Conservation (phyloP, 2,329 filamentous ascomycete genomes). For the Colletotrichum lini region DNA sequence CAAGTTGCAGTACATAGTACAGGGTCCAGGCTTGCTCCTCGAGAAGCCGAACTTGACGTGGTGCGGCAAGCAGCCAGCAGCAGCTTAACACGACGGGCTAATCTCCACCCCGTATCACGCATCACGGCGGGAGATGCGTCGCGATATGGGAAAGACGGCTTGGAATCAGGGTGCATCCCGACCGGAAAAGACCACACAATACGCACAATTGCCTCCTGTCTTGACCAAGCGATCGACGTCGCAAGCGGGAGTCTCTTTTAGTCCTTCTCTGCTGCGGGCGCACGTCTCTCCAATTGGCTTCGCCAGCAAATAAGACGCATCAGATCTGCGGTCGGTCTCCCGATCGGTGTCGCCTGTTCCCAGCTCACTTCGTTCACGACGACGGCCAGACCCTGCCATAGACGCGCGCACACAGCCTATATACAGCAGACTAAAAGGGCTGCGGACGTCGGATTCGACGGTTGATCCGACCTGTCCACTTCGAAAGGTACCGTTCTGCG, state of each 20-base stretch:
- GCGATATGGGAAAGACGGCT: conserved; percentile 19
- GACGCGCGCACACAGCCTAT: background rate
- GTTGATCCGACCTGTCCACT: conserved; percentile 34
- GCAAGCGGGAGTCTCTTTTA: conserved; percentile 37
- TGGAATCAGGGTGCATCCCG: conserved; percentile 34
- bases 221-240: conserved; percentile 26
- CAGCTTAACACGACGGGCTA: conserved; percentile 33
- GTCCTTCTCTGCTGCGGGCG: conserved; percentile 33
- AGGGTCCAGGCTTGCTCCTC: conserved; percentile 34
- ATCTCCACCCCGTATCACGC: conserved; percentile 36
- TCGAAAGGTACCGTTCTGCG: conserved; percentile 27
- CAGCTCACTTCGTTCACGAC: conserved; percentile 21
- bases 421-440: background rate
- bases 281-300: conserved; percentile 35
- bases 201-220: conserved; percentile 1
- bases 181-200: conserved; percentile 16
- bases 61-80: conserved; percentile 33
- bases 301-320: conserved; percentile 30
- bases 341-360: conserved; percentile 24
- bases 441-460: conserved; percentile 13
- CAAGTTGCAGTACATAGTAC: conserved; percentile 23
- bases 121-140: conserved; percentile 35
- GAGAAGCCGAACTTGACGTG: conserved; percentile 30
- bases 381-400: conserved; percentile 30
- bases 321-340: conserved; percentile 29